Evolutionary conservation across 495 filamentous ascomycete genomes (phyloP), one percentile per base, ranked within the genome.

Genomic region (Glarea lozoyensis): DNA sequence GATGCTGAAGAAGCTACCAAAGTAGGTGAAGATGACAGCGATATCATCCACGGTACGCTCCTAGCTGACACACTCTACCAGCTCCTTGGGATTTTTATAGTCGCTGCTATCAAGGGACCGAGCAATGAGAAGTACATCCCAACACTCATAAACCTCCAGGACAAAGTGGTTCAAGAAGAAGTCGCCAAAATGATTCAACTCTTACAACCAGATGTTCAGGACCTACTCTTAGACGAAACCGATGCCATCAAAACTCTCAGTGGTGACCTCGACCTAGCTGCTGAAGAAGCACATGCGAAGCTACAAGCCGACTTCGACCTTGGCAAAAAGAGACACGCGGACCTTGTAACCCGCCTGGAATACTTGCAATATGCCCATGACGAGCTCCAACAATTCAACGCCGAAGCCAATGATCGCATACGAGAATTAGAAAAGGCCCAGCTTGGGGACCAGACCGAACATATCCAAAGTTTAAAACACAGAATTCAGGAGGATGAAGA

Each of bases 11-110:
- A 58, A 27, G 50, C 42, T 10, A 24, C 43, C 15, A 46, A 54
- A 63, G n/a, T n/a, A n/a, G n/a, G n/a, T n/a, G n/a, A n/a, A n/a
- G n/a, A n/a, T n/a, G n/a, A n/a, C n/a, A n/a, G n/a, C n/a, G n/a
- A n/a, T n/a, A n/a, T n/a, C n/a, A n/a, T n/a, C n/a, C n/a, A n/a
- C n/a, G n/a, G n/a, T n/a, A n/a, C n/a, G n/a, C n/a, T n/a, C n/a
- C n/a, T n/a, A n/a, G n/a, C n/a, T n/a, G n/a, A n/a, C n/a, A n/a
- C n/a, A n/a, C n/a, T n/a, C n/a, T n/a, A n/a, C n/a, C n/a, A n/a
- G n/a, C 69, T 85, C 38, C 62, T 85, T 36, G 75, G 75, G 45
- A 62, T 82, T 41, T 69, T 84, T 42, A 60, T 85, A 12, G 67
- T 79, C 30, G 76, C 76, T 7, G 76, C 76, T 32, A 75, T 81